Conservation (phyloP, 495 filamentous ascomycete genomes). For the Chaetomidium leptoderma region DNA sequence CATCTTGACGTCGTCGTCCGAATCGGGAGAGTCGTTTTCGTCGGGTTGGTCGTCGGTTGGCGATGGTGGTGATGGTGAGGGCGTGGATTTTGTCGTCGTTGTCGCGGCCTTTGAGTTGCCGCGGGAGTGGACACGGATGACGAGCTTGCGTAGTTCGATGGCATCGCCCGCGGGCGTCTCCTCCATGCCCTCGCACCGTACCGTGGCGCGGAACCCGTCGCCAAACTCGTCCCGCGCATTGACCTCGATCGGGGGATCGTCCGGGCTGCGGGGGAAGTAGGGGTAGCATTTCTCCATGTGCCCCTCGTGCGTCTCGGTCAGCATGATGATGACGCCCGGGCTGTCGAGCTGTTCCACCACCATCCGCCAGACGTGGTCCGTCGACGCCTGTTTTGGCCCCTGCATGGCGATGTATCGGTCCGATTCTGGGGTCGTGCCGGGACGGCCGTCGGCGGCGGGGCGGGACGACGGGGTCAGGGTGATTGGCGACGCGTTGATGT, state of each 20-base stretch:
- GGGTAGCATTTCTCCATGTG: slow-evolving; percentile 85
- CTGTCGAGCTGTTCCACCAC: slow-evolving; percentile 76
- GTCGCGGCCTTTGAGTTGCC: no score
- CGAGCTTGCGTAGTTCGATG: slow-evolving; percentile 52
- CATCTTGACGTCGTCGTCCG: slow-evolving; percentile 24
- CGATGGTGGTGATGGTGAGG: background rate
- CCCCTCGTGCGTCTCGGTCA: slow-evolving; percentile 82
- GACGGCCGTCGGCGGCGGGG: slow-evolving; percentile 10
- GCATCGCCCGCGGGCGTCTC: slow-evolving; percentile 45
- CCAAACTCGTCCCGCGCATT: slow-evolving; percentile 59
- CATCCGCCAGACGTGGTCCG: slow-evolving; percentile 93
- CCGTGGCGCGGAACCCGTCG: slow-evolving; percentile 55
- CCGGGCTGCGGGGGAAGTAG: slow-evolving; percentile 69
- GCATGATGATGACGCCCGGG: slow-evolving; percentile 88
- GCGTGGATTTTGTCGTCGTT: background rate
- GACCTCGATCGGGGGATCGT: slow-evolving; percentile 50
- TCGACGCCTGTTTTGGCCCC: slow-evolving; percentile 70
- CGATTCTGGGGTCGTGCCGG: slow-evolving; percentile 18
- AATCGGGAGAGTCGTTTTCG: background rate
- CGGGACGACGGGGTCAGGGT: slow-evolving; percentile 56
- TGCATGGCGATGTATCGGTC: slow-evolving; percentile 58
- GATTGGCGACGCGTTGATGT: slow-evolving; percentile 96
- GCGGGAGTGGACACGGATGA: slow-evolving; percentile 40
- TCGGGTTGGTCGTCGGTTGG: background rate
- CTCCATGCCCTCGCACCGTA: slow-evolving; percentile 50